Conservation (phyloP, 495 filamentous ascomycete genomes). For the Pseudotulostoma volvatum region DNA sequence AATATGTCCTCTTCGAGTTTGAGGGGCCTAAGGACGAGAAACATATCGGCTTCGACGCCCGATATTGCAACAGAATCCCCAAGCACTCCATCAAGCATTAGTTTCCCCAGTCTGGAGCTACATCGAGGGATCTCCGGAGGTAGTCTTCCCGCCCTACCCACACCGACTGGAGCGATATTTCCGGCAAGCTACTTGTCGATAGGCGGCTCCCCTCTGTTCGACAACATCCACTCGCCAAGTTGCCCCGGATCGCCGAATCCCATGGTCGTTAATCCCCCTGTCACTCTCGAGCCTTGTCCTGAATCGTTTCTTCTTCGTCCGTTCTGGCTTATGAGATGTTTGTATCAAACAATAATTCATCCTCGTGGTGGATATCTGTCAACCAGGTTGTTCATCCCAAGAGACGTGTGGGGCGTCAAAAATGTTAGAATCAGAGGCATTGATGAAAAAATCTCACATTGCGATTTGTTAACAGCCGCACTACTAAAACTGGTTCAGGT, state of each 20-base stretch:
- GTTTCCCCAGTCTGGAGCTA: constrained; percentile 38
- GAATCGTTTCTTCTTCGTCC: constrained; percentile 71
- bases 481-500: constrained; percentile 67
- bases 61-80: constrained; percentile 54
- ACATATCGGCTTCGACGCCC: constrained; percentile 56
- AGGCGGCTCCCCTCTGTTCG: constrained; percentile 68
- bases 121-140: constrained; percentile 28
- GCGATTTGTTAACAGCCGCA: constrained; percentile 81
- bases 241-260: constrained; percentile 50
- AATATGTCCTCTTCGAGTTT: constrained; percentile 66
- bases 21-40: constrained; percentile 51
- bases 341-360: constrained; percentile 86
- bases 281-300: constrained; percentile 81
- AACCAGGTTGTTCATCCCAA: constrained; percentile 75
- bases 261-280: constrained; percentile 39
- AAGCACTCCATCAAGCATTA: constrained; percentile 52
- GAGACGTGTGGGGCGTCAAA: constrained; percentile 86
- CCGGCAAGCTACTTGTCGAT: constrained; percentile 36
- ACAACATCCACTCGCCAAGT: constrained; percentile 61
- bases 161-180: constrained; percentile 45
- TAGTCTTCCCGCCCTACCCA: constrained; percentile 49
- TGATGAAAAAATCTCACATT: constrained; percentile 90
- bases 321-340: constrained; percentile 88
- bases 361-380: constrained; percentile 85
- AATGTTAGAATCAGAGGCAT: constrained; percentile 79